phyloP scores from a whole-genome alignment of 495 filamentous ascomycete genomes.

The Lentithecium fluviatile region DNA sequence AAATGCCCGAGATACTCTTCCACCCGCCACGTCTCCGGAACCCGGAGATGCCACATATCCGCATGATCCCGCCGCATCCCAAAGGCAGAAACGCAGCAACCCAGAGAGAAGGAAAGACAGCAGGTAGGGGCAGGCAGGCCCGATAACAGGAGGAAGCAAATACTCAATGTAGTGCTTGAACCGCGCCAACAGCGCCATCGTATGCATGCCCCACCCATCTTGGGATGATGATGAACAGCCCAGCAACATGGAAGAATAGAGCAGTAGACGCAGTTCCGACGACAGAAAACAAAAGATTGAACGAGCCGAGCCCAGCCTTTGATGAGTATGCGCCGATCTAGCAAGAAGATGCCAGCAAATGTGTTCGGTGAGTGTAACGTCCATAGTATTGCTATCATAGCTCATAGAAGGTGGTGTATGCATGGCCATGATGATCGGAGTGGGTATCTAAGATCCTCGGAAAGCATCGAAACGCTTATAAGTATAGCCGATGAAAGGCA shows the following conservation, averaged over 20 bases:
- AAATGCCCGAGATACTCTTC: neutral
- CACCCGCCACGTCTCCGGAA: neutral
- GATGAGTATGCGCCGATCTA: neutral
- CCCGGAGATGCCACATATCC: neutral
- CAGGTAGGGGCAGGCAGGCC: neutral
- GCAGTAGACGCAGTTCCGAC: neutral
- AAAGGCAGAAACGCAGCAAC: neutral
- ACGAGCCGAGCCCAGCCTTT: slow-evolving; percentile 1
- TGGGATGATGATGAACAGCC: no score
- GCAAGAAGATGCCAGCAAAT: slow-evolving; percentile 10
- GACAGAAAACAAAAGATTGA: slow-evolving; percentile 1
- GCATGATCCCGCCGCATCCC: neutral
- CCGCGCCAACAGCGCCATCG: slow-evolving; percentile 24
- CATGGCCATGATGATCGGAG: neutral
- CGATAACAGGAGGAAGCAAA: neutral
- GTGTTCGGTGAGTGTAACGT: slow-evolving; percentile 7
- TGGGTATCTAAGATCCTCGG: slow-evolving; percentile 41
- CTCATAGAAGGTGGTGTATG: neutral
- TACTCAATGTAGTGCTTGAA: neutral
- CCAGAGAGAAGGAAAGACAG: neutral
- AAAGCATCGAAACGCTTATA: slow-evolving; percentile 97
- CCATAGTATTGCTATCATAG: neutral
- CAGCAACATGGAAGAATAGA: no score
- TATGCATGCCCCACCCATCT: slow-evolving; percentile 10
- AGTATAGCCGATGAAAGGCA: slow-evolving; percentile 97